These are phyloP conservation scores for Xerocomellus dryophilus DNA, from an alignment of 768 basidiomycete species.

Conservation along the genomic window DNA sequence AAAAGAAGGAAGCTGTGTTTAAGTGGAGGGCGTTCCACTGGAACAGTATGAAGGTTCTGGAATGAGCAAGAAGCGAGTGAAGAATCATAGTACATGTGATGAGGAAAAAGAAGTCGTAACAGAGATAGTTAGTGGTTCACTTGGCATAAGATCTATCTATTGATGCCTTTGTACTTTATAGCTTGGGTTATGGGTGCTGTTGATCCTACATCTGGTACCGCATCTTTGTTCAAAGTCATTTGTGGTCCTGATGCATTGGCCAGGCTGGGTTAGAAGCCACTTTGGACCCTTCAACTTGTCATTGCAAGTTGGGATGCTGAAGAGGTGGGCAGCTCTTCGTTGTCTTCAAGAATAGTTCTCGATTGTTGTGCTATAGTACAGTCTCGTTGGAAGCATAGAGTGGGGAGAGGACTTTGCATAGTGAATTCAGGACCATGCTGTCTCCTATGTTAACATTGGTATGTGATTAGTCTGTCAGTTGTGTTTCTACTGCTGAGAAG, in stretches of 20 bases:
- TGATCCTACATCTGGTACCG: conserved; percentile 57
- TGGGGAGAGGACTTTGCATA: conserved; percentile 78
- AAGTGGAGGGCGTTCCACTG: too few relatives aligned
- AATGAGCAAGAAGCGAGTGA: too few relatives aligned
- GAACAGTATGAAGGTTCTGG: too few relatives aligned
- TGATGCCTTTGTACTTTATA: conserved; percentile 8
- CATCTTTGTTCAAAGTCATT: conserved; percentile 52
- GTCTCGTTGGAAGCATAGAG: conserved; percentile 83
- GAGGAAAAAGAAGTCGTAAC: too few relatives aligned
- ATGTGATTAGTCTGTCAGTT: conserved; percentile 9
- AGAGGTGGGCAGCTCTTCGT: conserved; percentile 37
- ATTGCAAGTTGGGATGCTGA: conserved; percentile 82
- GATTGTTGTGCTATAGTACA: conserved; percentile 39
- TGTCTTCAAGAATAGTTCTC: background rate
- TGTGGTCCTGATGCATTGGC: conserved; percentile 50
- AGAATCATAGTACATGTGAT: too few relatives aligned
- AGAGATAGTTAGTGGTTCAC: conserved; percentile 61
- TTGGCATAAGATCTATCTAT: background rate
- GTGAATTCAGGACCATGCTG: conserved; percentile 44
- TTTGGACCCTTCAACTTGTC: conserved; percentile 67
- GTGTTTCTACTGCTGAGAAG: background rate
- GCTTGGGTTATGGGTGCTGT: conserved; percentile 47
- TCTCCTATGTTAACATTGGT: conserved; percentile 82
- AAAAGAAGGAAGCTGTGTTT: too few relatives aligned
- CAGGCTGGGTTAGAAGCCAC: conserved; percentile 52